These are phyloP conservation scores for Salvia splendens DNA, from an alignment of 257 asterid genomes.

Conservation along the genomic window DNA sequence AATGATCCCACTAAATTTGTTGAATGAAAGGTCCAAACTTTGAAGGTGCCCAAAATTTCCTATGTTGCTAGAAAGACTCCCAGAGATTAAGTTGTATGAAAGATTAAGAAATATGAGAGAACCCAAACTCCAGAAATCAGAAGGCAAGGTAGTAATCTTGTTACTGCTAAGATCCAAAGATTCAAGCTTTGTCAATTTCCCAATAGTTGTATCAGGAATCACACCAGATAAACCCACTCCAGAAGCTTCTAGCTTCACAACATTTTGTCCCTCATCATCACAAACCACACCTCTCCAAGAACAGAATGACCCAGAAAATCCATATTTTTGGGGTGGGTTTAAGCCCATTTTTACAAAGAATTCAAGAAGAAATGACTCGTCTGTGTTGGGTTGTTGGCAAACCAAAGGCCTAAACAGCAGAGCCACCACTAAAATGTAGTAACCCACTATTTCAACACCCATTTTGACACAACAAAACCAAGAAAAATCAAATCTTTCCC, in stretches of 20 bases:
- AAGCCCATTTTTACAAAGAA: slow-evolving; percentile 71
- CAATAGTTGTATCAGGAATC: slow-evolving; percentile 82
- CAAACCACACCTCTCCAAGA: slow-evolving; percentile 77
- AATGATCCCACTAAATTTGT: slow-evolving; percentile 63
- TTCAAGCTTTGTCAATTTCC: slow-evolving; percentile 66
- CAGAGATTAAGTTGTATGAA: slow-evolving; percentile 62
- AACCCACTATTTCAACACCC: slow-evolving; percentile 57
- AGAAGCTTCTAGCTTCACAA: slow-evolving; percentile 52
- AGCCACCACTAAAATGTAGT: slow-evolving; percentile 43
- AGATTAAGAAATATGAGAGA: slow-evolving; percentile 63
- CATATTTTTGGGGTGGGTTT: slow-evolving; percentile 36
- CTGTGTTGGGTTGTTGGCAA: slow-evolving; percentile 67
- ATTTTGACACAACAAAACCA: slow-evolving; percentile 30
- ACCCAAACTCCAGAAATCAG: slow-evolving; percentile 96
- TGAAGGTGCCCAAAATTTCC: slow-evolving; percentile 78
- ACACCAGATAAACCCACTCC: slow-evolving; percentile 75
- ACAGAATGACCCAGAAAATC: slow-evolving; percentile 64
- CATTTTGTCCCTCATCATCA: slow-evolving; percentile 54
- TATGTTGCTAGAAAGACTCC: slow-evolving; percentile 65
- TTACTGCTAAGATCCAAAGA: slow-evolving; percentile 84
- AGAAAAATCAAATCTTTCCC: slow-evolving; percentile 28
- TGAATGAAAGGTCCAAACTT: slow-evolving; percentile 74
- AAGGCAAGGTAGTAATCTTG: slow-evolving; percentile 64
- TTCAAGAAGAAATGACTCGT: slow-evolving; percentile 64
- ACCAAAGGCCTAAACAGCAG: slow-evolving; percentile 51